Base-by-base conservation (phyloP, 1,284 basidiomycete genomes). In the Ustilago shanxiensis region DNA sequence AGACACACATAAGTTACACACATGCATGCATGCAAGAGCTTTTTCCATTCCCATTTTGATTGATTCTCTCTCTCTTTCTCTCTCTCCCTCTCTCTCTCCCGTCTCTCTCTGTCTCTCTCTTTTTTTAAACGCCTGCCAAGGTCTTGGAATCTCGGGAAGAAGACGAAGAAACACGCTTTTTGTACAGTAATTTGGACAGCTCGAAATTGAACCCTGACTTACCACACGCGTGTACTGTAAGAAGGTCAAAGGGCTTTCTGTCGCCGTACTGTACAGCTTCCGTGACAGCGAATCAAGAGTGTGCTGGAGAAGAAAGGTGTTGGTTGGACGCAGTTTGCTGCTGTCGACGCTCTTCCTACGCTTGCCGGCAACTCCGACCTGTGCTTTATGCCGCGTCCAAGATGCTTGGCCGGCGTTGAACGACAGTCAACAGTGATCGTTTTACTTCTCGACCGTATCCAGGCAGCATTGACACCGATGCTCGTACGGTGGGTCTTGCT, bases 161-260 rank as follows among this genome's bases (percentile, higher is more conserved):
- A 39, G 31, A 33, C n/a, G n/a, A n/a, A n/a, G n/a, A n/a, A n/a
- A n/a, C n/a, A n/a, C n/a, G n/a, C n/a, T n/a, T n/a, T n/a, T n/a
- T n/a, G n/a, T n/a, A n/a, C n/a, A 53, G 16, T n/a, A 29, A 41
- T 22, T 47, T 47, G n/a, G 44, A 47, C 44, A 47, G 20, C 44
- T 47, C 31, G 20, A 39, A 55, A 55, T 41, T 55, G 53, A 55
- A 55, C 53, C 53, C 53, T 55, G 33, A n/a, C n/a, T n/a, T n/a
- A n/a, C n/a, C n/a, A 55, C 20, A 47, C 6, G 10, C 22, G 20
- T 24, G n/a, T 47, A n/a, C n/a, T n/a, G n/a, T n/a, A n/a, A n/a
- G n/a, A 1, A 47, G 44, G 37, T 11, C 37, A 39, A 39, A 39
- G 37, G 18, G 14, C 37, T 39, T n/a, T 6, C 18, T 39, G 11